A percentile compares a stretch with the other conserved stretches of the same genome.
Conservation (phyloP, 805 yeast genomes). For the Ogataea saltuana region DNA sequence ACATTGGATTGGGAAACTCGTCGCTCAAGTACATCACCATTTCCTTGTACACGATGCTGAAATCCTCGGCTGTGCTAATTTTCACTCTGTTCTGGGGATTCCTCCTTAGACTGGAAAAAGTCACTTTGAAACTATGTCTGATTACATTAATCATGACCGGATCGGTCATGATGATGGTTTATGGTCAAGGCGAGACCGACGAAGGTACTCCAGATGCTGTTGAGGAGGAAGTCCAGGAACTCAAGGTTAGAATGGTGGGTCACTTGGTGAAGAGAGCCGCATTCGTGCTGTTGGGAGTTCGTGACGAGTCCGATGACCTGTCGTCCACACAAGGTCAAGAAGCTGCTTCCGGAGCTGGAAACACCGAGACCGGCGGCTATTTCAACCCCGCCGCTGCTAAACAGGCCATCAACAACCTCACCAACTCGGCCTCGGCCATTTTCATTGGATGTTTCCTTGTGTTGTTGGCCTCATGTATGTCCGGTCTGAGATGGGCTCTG, state of each 20-base stretch:
- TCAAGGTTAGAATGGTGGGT: conserved; percentile 19
- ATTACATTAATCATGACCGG: conserved; percentile 74
- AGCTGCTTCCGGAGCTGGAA: not conserved
- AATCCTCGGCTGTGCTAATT: conserved; percentile 72
- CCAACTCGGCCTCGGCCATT: conserved; percentile 16
- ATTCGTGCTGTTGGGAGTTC: conserved; percentile 10
- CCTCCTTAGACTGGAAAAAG: conserved; percentile 68
- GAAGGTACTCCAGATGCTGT: conserved; percentile 13
- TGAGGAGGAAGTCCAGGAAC: conserved; percentile 24
- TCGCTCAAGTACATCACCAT: conserved; percentile 74
- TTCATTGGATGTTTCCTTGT: conserved; percentile 70
- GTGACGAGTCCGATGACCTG: conserved; percentile 10
- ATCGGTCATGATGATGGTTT: conserved; percentile 88
- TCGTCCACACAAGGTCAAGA: not conserved
- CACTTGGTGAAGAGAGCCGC: conserved; percentile 23
- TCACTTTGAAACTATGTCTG: conserved; percentile 59
- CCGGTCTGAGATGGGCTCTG: conserved; percentile 90
- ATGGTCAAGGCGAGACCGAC: conserved; percentile 31
- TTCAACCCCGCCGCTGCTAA: conserved; percentile 18
- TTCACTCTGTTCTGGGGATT: conserved; percentile 86
- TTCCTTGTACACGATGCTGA: conserved; percentile 84
- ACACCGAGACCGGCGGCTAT: conserved; percentile 5
- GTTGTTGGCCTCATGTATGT: conserved; percentile 67
- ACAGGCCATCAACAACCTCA: conserved; percentile 8
- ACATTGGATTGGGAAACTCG: conserved; percentile 84